Evolutionary conservation across 2,329 filamentous ascomycete genomes (phyloP), one percentile per base, ranked within the genome.

Genomic region (Penicillium sp.): DNA sequence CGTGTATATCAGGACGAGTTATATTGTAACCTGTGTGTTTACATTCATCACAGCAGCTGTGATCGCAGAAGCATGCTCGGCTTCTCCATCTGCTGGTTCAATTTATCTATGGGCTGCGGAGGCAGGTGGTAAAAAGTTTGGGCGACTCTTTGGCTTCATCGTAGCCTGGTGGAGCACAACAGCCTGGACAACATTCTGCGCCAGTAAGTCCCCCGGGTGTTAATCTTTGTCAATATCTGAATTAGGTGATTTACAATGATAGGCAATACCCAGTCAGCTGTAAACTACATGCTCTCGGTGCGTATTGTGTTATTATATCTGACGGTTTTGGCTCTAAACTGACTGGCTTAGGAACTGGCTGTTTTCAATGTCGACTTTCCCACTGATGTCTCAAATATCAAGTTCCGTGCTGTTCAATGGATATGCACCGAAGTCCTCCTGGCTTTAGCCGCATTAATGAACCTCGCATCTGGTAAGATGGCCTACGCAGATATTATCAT

Each of bases 91-190:
- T 2, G 82, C 83, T 16, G 83, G 83, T 0, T 84, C 82, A 4
- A 85, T 85, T 65, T 85, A 85, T 58, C 76, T 85, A n/a, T 85
- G 83, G 82, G 82, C 82, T 23, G 82, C 82, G 39, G 82, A 85
- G 61, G 75, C 82, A 23, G 82, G 82, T 41, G 82, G 82, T 5
- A 80, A 78, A 25, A 75, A 76, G n/a, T 85, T 75, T 61, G 82
- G 82, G 15, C 70, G 83, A 29, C 71, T 85, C 0, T 77, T 85
- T 53, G 83, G 83, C n/a, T 85, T 84, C 66, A 71, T 84, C 16
- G 83, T 85, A 15, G 83, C 83, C 0, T 85, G 83, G 83, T 86
- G 83, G 83, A 83, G 80, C 63, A 84, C 82, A 0, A 85, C 82
- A 0, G 83, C 83, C 1, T 86, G 83, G 83, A 85, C 83, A 2